phyloP scores from a whole-genome alignment of 2,329 filamentous ascomycete genomes.

The Eutypella sp. region DNA sequence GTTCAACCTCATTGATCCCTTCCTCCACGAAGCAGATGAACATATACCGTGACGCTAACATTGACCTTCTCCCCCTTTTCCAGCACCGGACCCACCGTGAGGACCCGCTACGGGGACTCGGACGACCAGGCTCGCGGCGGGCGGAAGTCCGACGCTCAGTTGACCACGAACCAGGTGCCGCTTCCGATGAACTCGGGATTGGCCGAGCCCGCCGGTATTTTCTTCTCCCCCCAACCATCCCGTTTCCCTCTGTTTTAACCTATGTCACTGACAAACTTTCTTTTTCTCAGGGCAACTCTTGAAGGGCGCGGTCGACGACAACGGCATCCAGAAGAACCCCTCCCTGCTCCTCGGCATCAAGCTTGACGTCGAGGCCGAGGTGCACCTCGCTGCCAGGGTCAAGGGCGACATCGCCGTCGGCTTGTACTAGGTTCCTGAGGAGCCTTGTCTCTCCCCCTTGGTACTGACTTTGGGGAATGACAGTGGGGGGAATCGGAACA shows the following conservation, averaged over 20 bases:
- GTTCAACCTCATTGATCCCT: not conserved
- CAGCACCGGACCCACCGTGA: not conserved
- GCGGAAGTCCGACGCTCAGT: not conserved
- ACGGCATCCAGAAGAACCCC: slow-evolving; percentile 53
- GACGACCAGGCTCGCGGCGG: not conserved
- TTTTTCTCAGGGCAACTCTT: slow-evolving; percentile 43
- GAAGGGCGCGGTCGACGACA: slow-evolving; percentile 51
- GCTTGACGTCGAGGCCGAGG: slow-evolving; percentile 58
- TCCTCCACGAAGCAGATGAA: too few relatives aligned
- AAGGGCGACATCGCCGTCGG: slow-evolving; percentile 58
- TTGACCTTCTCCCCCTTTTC: too few relatives aligned
- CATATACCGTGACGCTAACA: not conserved
- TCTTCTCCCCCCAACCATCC: too few relatives aligned
- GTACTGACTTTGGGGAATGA: too few relatives aligned
- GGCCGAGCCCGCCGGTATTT: not conserved
- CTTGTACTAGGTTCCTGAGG: slow-evolving; percentile 38
- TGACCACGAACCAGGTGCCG: not conserved
- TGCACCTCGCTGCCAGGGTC: slow-evolving; percentile 56
- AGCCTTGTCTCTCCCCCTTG: not conserved
- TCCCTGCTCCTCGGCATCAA: slow-evolving; percentile 58
- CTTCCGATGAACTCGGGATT: not conserved
- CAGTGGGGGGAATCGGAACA: too few relatives aligned
- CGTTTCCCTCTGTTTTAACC: not conserved
- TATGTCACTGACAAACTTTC: not conserved
- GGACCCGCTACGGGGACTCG: not conserved